A percentile compares a stretch with the other conserved stretches of the same genome.
These are phyloP conservation scores for Chrysoporthe cubensis DNA, from an alignment of 2,329 filamentous ascomycete species.

Conservation along the genomic window DNA sequence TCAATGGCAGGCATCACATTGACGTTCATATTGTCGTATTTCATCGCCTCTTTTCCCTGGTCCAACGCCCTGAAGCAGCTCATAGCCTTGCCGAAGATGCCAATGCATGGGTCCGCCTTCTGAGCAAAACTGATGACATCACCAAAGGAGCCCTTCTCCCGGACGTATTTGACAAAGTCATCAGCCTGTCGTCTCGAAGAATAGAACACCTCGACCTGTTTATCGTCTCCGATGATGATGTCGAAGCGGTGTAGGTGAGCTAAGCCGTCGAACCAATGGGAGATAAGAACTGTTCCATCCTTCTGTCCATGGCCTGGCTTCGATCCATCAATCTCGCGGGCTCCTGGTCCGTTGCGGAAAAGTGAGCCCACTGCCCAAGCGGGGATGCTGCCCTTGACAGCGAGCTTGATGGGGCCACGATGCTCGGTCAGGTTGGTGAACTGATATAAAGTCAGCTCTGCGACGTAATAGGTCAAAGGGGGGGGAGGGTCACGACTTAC, in stretches of 20 bases:
- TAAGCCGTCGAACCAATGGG: constrained; percentile 84
- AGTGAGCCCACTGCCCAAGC: constrained; percentile 71
- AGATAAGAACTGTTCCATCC: constrained; percentile 54
- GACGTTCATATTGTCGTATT: constrained; percentile 65
- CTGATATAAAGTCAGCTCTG: constrained; percentile 43
- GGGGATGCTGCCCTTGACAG: constrained; percentile 69
- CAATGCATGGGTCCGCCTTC: constrained; percentile 73
- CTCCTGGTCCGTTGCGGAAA: constrained; percentile 75
- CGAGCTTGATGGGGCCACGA: constrained; percentile 64
- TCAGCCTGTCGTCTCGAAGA: constrained; percentile 73
- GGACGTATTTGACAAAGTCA: constrained; percentile 62
- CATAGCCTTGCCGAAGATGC: constrained; percentile 73
- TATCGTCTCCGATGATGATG: constrained; percentile 47
- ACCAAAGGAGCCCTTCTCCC: constrained; percentile 57
- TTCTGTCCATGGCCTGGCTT: constrained; percentile 46
- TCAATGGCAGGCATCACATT: constrained; percentile 52
- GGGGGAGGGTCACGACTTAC: constrained; percentile 37
- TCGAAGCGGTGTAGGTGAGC: constrained; percentile 74
- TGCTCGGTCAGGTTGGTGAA: constrained; percentile 72
- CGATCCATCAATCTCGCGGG: constrained; percentile 62
- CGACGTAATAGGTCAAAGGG: background rate
- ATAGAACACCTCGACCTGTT: constrained; percentile 59
- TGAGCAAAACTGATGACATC: constrained; percentile 69
- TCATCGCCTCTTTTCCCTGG: constrained; percentile 35
- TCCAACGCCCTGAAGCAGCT: constrained; percentile 52